Percentiles rank a stretch among this genome's conserved stretches.
phyloP scores from a whole-genome alignment of 1,284 basidiomycete species.

The Takashimella koratensis region DNA sequence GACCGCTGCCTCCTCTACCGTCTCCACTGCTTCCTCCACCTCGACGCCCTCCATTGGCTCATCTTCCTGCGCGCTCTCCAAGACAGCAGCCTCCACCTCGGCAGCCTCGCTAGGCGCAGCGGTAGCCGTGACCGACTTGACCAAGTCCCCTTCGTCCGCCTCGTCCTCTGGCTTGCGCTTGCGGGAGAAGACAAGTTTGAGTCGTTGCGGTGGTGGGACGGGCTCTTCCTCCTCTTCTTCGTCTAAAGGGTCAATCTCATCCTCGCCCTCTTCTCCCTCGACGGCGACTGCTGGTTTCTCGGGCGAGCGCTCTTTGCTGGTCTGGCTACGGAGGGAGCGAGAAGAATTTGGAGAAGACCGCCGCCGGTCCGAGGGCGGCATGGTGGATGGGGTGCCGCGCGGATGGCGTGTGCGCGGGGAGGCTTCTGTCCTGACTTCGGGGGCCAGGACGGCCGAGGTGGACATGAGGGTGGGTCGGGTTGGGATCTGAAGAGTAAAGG shows the following conservation, averaged over 20 bases:
- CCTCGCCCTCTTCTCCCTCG: slow-evolving; percentile 2
- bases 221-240: not conserved
- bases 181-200: slow-evolving; percentile 1
- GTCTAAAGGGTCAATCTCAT: not conserved
- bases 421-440: not conserved
- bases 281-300: not conserved
- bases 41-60: no score
- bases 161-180: slow-evolving; percentile 2
- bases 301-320: not conserved
- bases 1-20: not conserved
- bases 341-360: not conserved
- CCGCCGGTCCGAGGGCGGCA: not conserved
- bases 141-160: not conserved
- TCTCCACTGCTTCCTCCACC: no score
- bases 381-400: not conserved
- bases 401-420: not conserved
- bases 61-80: no score
- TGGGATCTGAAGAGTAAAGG: no score
- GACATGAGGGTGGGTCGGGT: no score
- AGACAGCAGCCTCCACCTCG: no score
- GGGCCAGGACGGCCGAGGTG: not conserved
- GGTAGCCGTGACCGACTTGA: not conserved
- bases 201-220: not conserved
- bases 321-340: not conserved
- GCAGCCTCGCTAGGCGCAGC: no score